phyloP scores from a whole-genome alignment of 192 early-diverging fungal genomes.

The Oehlia diaphana region DNA sequence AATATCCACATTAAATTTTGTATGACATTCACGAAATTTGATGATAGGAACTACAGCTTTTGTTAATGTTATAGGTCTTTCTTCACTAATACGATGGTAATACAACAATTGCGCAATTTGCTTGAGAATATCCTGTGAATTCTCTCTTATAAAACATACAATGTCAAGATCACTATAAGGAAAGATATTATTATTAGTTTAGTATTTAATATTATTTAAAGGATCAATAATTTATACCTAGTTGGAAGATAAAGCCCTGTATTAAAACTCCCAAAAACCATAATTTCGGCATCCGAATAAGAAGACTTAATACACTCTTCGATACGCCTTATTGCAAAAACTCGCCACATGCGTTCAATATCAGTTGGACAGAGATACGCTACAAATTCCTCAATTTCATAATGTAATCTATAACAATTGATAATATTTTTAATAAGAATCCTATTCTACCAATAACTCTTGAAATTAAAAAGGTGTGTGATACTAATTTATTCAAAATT shows the following conservation, averaged over 20 bases:
- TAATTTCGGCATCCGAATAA: constrained; percentile 46
- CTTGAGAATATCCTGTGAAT: constrained; percentile 33
- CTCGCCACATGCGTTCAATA: constrained; percentile 77
- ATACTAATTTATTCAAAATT: no score
- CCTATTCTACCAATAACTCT: neutral
- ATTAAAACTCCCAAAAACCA: constrained; percentile 88
- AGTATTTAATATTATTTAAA: constrained; percentile 34
- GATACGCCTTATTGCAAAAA: constrained; percentile 68
- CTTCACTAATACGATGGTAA: constrained; percentile 39
- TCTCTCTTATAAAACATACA: constrained; percentile 27
- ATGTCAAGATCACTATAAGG: constrained; percentile 45
- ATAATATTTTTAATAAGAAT: neutral
- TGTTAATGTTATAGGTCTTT: constrained; percentile 56
- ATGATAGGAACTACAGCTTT: constrained; percentile 87
- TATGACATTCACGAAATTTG: constrained; percentile 80
- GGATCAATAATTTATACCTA: constrained; percentile 57
- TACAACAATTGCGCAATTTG: constrained; percentile 50
- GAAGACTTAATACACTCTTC: constrained; percentile 43
- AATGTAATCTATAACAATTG: constrained; percentile 29
- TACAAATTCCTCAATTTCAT: constrained; percentile 77
- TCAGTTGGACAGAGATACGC: constrained; percentile 79
- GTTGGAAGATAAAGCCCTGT: constrained; percentile 86
- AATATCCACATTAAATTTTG: constrained; percentile 78
- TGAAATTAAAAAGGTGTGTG: neutral
- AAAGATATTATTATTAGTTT: neutral